Base-by-base conservation (phyloP, 2,329 filamentous ascomycete genomes). In the Colletotrichum cordylinicola region DNA sequence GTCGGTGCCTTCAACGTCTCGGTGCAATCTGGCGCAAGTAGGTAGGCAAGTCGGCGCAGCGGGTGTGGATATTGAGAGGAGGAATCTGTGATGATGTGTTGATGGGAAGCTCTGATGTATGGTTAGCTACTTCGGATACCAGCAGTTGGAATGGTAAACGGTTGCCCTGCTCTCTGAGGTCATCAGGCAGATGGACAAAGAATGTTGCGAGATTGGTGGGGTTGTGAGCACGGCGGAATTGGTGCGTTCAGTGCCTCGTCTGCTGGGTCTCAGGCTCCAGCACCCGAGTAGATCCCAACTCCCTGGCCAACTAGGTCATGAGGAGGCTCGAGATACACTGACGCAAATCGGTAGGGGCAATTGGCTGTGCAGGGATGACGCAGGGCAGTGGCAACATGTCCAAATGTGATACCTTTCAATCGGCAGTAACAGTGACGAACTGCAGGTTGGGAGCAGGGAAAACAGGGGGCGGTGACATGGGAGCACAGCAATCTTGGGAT, bases 31-130 rank as follows among this genome's bases (percentile, higher is more conserved):
- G 24, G 31, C 21, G 61, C 56, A 55, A 60, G 43, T 12, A 48
- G 79, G 88, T 64, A 86, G 85, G 94, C 87, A 91, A 91, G 85
- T 94, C 92, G 84, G 91, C 90, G 86, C 92, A 94, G 88, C 93
- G 93, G 84, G 94, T 92, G 79, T 93, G 88, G 82, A 93, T 88
- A 86, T 95, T 92, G 83, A 87, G 80, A 67, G 92, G 91, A 77
- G 91, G 61, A 6, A 64, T 64, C 37, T 12, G 21, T 64, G 37
- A 21, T 10, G 10, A 16, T 35, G 61, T 43, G 35, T 12, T 64
- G 35, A 35, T 64, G 61, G 61, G 37, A 27, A 27, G 79, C 93
- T 85, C 84, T 93, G 88, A 85, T 88, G 88, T 43, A 82, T 91
- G 91, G 83, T 94, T 90, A 81, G 88, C 87, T 84, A 52, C n/a